Base-by-base conservation (phyloP, 495 filamentous ascomycete genomes). In the Trichoderma reesei region DNA sequence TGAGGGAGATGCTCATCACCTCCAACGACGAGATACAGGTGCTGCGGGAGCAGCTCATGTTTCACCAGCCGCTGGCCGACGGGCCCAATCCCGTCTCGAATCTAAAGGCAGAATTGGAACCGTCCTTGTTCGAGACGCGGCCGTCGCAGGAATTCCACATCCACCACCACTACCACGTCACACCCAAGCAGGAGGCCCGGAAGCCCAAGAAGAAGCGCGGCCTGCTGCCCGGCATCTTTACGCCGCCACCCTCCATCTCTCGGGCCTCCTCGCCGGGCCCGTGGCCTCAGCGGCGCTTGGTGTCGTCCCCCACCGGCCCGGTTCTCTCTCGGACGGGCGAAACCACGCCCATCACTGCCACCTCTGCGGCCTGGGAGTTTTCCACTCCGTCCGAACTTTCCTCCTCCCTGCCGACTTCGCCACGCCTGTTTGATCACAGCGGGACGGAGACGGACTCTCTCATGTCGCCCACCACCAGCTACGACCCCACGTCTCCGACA, bases 11-110 rank as follows among this genome's bases (percentile, higher is more conserved):
- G 88, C 80, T 98, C 34, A 83, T 90, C 66, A 91, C 83, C 69
- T 95, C 92, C n/a, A 95, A 97, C 71, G 87, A 96, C 69, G 93
- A 97, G 72, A 91, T 97, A 9, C 88, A 96, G 71, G 84, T 81
- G 62, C 77, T 98, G 48, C 83, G 91, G 36, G 90, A 96, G 67
- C 90, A 96, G 72, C 74, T 96, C n/a, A 67, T 88, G 65, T 82
- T 83, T 41, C 90, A 96, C 71, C 90, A 92, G 67, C 90, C 90
- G 9, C 72, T 85, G 10, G 74, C 72, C 7, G 71, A 65, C 1
- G 73, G 77, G 6, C 63, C 44, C n/a, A 72, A 69, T 60, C 63
- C 76, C 65, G 63, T 79, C 63, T 76, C 84, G 9, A 86, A 83
- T 5, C 72, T 95, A 44, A 82, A 83, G 59, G 83, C 88, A 65